phyloP scores from a whole-genome alignment of 2,329 filamentous ascomycete genomes.

The Dendrostoma leiphaemia region DNA sequence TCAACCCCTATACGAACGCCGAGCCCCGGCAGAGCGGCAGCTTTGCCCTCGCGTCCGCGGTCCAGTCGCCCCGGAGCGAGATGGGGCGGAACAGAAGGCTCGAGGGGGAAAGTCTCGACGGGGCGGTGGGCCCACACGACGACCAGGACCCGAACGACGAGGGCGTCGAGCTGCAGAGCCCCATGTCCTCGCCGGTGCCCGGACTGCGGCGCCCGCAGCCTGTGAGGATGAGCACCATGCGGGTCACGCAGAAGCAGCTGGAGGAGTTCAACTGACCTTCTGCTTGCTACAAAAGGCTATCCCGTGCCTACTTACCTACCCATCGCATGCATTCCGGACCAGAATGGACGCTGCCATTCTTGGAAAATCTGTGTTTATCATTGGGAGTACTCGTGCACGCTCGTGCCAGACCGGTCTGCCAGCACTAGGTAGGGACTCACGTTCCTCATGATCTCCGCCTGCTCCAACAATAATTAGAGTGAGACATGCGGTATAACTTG shows the following conservation, averaged over 20 bases:
- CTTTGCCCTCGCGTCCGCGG: constrained; percentile 9
- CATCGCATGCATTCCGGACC: too few species aligned
- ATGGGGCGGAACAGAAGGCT: constrained; percentile 15
- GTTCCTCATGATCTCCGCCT: too few species aligned
- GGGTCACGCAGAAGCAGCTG: constrained; percentile 9
- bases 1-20: neutral
- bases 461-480: too few species aligned
- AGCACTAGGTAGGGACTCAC: too few species aligned
- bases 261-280: constrained; percentile 9
- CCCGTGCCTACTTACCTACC: too few species aligned
- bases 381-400: too few species aligned
- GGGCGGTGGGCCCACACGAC: neutral
- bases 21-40: constrained; percentile 8
- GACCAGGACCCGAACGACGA: constrained; percentile 4
- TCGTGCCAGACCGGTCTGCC: too few species aligned
- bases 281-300: too few species aligned
- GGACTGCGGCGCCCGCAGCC: neutral
- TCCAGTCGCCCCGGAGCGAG: constrained; percentile 13
- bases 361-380: too few species aligned
- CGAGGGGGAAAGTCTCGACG: constrained; percentile 7
- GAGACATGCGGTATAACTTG: too few species aligned
- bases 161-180: constrained; percentile 11
- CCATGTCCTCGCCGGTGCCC: neutral
- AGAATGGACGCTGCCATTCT: too few species aligned
- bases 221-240: constrained; percentile 10